phyloP scores from a whole-genome alignment of 306 rosid genomes.

The Gynostemma pentaphyllum region DNA sequence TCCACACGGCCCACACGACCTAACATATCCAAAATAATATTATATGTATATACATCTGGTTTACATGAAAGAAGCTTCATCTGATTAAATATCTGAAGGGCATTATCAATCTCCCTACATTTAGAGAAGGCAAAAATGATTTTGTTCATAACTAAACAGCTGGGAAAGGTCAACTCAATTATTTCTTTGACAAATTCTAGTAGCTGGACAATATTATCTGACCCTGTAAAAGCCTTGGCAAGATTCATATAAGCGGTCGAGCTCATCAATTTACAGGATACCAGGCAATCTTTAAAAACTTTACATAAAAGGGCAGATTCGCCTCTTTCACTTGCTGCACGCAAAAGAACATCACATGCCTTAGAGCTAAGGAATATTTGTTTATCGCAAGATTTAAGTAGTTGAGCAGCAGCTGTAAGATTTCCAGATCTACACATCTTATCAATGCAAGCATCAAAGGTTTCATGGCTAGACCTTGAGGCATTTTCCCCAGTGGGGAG shows the following conservation, averaged over 20 bases:
- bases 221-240: slow-evolving; percentile 48
- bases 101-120: slow-evolving; percentile 57
- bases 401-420: slow-evolving; percentile 25
- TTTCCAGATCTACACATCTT: slow-evolving; percentile 32
- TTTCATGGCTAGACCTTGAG: slow-evolving; percentile 15
- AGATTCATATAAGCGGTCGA: slow-evolving; percentile 34
- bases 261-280: slow-evolving; percentile 25
- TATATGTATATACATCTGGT: slow-evolving; percentile 55
- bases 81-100: slow-evolving; percentile 48
- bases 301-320: slow-evolving; percentile 34
- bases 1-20: slow-evolving; percentile 43
- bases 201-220: slow-evolving; percentile 26
- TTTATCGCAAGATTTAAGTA: slow-evolving; percentile 33
- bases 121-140: slow-evolving; percentile 50
- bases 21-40: slow-evolving; percentile 56
- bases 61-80: slow-evolving; percentile 23
- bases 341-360: slow-evolving; percentile 31
- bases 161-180: slow-evolving; percentile 29
- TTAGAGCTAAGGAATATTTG: slow-evolving; percentile 21
- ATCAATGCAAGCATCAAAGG: slow-evolving; percentile 19
- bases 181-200: slow-evolving; percentile 32
- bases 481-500: slow-evolving; percentile 25
- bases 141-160: slow-evolving; percentile 39
- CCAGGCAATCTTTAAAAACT: slow-evolving; percentile 40
- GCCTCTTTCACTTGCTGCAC: slow-evolving; percentile 40